A percentile compares a stretch with the other conserved stretches of the same genome.
Evolutionary conservation across 768 basidiomycete genomes (phyloP).

Genomic region (Auricularia sp.): DNA sequence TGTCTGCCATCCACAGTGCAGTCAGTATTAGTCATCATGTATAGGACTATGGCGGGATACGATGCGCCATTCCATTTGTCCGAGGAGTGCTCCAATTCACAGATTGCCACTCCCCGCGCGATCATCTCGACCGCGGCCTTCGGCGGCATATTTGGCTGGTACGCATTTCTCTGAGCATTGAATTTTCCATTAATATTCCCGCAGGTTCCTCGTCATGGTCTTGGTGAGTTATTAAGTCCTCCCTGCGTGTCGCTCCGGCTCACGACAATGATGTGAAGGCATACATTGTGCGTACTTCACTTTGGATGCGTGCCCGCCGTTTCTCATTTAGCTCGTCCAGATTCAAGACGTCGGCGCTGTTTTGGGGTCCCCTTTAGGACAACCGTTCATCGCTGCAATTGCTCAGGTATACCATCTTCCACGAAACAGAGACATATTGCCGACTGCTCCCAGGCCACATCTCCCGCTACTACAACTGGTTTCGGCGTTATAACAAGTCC

Average conservation of each 20-base stretch:
- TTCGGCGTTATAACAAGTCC: neutral
- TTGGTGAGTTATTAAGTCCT: neutral
- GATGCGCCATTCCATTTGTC: slow-evolving; percentile 11
- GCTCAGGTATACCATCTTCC: neutral
- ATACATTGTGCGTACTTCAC: neutral
- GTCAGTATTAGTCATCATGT: neutral
- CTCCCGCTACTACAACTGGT: neutral
- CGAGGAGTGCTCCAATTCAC: slow-evolving; percentile 10
- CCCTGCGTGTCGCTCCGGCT: neutral
- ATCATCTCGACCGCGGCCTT: slow-evolving; percentile 9
- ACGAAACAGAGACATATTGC: neutral
- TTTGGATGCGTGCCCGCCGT: neutral
- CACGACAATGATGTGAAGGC: neutral
- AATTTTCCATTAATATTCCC: neutral
- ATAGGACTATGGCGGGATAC: slow-evolving; percentile 11
- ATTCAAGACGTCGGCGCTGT: slow-evolving; percentile 5
- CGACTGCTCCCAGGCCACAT: neutral
- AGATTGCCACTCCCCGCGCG: slow-evolving; percentile 10
- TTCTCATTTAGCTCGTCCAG: neutral
- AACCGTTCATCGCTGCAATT: slow-evolving; percentile 7
- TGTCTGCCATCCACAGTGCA: neutral
- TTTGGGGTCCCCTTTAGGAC: neutral
- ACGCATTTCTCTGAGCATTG: neutral
- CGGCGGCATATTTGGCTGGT: slow-evolving; percentile 4
- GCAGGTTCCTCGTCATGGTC: neutral